Conservation (phyloP, 345 rosid species). For the Syzygium jambos region DNA sequence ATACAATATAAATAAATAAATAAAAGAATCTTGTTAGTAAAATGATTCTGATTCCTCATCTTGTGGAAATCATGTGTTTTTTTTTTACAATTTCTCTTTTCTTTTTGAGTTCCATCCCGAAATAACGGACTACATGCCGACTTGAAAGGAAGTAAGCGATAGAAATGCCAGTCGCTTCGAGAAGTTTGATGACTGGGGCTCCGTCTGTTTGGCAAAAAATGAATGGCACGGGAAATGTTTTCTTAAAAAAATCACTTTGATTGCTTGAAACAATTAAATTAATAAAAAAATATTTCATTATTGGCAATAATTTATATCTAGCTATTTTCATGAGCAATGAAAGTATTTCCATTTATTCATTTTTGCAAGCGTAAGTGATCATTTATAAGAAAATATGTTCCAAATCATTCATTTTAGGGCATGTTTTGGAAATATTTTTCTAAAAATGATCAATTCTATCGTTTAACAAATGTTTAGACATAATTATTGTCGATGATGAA, state of each 20-base stretch:
- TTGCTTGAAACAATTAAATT: neutral
- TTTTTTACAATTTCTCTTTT: neutral
- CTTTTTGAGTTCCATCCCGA: neutral
- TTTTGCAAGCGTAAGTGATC: too few relatives aligned
- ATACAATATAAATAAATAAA: neutral
- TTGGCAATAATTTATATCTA: neutral
- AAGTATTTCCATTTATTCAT: too few relatives aligned
- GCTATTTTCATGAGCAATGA: neutral
- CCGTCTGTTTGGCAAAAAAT: neutral
- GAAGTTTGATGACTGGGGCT: neutral
- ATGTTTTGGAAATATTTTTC: too few relatives aligned
- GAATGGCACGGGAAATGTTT: too few relatives aligned
- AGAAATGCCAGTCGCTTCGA: too few relatives aligned
- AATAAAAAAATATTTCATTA: neutral
- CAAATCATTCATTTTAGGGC: too few relatives aligned
- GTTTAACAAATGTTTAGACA: too few relatives aligned
- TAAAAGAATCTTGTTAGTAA: neutral
- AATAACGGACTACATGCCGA: neutral
- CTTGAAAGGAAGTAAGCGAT: too few relatives aligned
- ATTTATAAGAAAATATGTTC: too few relatives aligned
- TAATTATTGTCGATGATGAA: too few relatives aligned
- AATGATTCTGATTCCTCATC: neutral
- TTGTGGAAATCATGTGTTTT: neutral
- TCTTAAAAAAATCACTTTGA: neutral
- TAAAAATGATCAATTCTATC: too few relatives aligned